Conservation (phyloP, 352 stramenopile genomes). For the Pythium aphanidermatum region DNA sequence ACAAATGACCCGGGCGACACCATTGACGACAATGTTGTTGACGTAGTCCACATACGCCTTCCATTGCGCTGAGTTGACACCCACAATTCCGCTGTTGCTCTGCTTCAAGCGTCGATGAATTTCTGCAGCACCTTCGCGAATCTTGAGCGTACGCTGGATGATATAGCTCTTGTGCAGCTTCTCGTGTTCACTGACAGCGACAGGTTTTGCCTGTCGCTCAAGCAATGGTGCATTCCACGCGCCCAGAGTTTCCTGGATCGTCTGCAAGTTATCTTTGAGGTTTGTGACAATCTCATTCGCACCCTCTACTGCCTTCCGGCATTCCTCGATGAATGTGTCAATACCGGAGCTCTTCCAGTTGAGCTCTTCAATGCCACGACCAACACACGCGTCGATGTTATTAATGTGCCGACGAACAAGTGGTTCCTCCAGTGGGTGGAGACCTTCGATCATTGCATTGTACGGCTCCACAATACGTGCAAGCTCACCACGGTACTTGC, state of each 20-base stretch:
- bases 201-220: conserved; percentile 94
- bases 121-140: conserved; percentile 93
- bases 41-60: conserved; percentile 97
- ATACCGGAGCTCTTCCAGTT: conserved; percentile 95
- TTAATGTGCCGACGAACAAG: conserved; percentile 93
- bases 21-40: conserved; percentile 96
- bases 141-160: conserved; percentile 90
- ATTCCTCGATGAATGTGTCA: conserved; percentile 93
- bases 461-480: conserved; percentile 98
- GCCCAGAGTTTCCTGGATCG: conserved; percentile 91
- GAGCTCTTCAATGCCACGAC: conserved; percentile 91
- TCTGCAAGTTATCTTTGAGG: conserved; percentile 96
- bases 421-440: conserved; percentile 96
- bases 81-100: conserved; percentile 92
- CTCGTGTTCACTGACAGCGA: conserved; percentile 95
- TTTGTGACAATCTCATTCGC: conserved; percentile 93
- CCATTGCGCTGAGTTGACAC: conserved; percentile 95
- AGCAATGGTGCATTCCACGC: conserved; percentile 93
- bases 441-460: conserved; percentile 94
- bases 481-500: conserved; percentile 94
- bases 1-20: conserved; percentile 86
- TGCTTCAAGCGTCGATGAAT: conserved; percentile 96
- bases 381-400: conserved; percentile 94
- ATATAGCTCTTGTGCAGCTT: conserved; percentile 92
- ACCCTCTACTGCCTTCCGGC: conserved; percentile 70